Evolutionary conservation across 208 protist species (phyloP), one percentile per base, ranked within the genome.

Genomic region (Phytomonas sp.): DNA sequence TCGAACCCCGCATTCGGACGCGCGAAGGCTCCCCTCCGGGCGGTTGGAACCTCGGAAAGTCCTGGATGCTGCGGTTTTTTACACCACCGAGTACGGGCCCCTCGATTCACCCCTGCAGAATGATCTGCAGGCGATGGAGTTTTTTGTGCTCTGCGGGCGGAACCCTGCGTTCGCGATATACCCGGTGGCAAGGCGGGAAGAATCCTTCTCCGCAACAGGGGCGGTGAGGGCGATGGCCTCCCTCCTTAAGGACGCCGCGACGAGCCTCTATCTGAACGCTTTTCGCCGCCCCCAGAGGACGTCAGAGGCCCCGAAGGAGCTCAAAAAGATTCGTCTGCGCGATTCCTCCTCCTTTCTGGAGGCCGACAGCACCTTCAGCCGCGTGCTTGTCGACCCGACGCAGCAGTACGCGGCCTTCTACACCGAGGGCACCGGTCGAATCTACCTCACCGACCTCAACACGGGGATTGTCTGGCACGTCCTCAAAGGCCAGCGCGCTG

Each of bases 401-500:
- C 77, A 82, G 20, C 83, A 91, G 73, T 92, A 80, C 74, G 83
- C 81, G 20, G 87, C 85, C 3, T 81, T 89, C 37, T 85, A 78
- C 43, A 65, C 79, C 4, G 76, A 84, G 43, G 71, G 74, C 29
- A 71, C 65, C 23, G 87, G 90, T 2, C 85, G 87, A 51, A 74
- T 95, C 60, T 93, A 89, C 73, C n/a, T 95, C 7, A 77, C 73
- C 13, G 83, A 92, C 33, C 59, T 92, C 17, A 71, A 71, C 62
- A 80, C 76, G 29, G 80, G 85, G 32, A 62, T 75, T 11, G 46
- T 93, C 13, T 83, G 70, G 46, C 69, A 77, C 8, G 82, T 91
- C 15, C 67, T 93, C 62, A 91, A 92, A 51, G 87, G 90, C 17
- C 90, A 83, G 70, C 85, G 85, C 51, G 69, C 81, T 13, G 87